phyloP scores from a whole-genome alignment of 2,329 filamentous ascomycete genomes.

The Aspergillus amoenus region DNA sequence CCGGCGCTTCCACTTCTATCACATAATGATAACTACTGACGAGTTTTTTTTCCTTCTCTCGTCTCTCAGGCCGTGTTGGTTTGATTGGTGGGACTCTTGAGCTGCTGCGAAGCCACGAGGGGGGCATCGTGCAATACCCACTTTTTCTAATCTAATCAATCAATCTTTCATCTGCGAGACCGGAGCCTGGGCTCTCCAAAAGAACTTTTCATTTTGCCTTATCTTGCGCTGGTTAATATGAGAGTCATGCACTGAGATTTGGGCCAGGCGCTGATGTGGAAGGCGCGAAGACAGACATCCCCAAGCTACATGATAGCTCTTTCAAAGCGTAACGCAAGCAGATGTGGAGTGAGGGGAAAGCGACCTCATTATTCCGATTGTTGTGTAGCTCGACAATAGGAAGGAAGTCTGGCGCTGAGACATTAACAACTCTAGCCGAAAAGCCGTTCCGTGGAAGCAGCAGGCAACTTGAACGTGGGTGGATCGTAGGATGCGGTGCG shows the following conservation, averaged over 20 bases:
- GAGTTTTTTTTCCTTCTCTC: background rate
- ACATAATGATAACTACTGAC: background rate
- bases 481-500: background rate
- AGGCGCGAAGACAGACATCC: background rate
- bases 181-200: background rate
- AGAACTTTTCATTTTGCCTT: too few species aligned
- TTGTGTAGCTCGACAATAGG: constrained; percentile 4
- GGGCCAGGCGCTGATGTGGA: too few species aligned
- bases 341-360: background rate
- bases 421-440: background rate
- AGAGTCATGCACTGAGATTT: too few species aligned
- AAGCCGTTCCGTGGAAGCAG: constrained; percentile 4
- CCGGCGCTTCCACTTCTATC: background rate
- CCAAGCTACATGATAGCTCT: background rate
- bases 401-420: background rate
- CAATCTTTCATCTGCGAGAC: constrained; percentile 15
- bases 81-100: constrained; percentile 9
- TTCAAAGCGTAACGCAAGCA: background rate
- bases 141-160: constrained; percentile 28
- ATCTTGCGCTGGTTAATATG: too few species aligned
- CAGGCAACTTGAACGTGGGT: background rate
- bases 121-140: constrained; percentile 22
- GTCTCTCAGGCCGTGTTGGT: background rate
- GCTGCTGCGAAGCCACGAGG: constrained; percentile 10
- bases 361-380: constrained; percentile 1